Evolutionary conservation across 768 basidiomycete genomes (phyloP).

Genomic region (Podaxis pistillaris): DNA sequence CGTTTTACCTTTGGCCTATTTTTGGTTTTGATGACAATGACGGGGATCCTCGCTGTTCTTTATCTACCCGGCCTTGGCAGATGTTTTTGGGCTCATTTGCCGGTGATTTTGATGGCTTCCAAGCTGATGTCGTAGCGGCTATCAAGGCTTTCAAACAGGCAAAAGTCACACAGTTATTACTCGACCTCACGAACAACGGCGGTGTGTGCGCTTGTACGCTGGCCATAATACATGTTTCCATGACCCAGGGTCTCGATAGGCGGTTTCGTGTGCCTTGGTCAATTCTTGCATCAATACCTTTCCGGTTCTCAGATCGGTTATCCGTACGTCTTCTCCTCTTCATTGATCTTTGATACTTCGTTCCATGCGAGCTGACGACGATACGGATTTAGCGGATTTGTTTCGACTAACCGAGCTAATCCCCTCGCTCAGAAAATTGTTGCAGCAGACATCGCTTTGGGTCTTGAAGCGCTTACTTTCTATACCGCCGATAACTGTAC

Average conservation of each 20-base stretch:
- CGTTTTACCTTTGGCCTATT: neutral
- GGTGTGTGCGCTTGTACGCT: slow-evolving; percentile 33
- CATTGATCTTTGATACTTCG: neutral
- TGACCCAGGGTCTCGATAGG: slow-evolving; percentile 30
- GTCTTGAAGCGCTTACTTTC: slow-evolving; percentile 36
- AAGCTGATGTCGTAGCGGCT: slow-evolving; percentile 45
- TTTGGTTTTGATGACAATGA: neutral
- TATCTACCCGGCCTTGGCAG: slow-evolving; percentile 23
- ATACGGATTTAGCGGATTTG: slow-evolving; percentile 47
- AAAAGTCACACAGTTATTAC: slow-evolving; percentile 48
- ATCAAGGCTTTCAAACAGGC: slow-evolving; percentile 43
- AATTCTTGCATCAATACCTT: slow-evolving; percentile 58
- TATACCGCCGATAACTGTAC: slow-evolving; percentile 55
- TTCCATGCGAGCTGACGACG: neutral
- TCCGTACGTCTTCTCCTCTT: slow-evolving; percentile 37
- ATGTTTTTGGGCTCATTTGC: slow-evolving; percentile 64
- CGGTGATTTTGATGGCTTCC: slow-evolving; percentile 49
- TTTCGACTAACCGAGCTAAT: slow-evolving; percentile 52
- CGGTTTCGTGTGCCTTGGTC: slow-evolving; percentile 60
- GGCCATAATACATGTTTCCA: neutral
- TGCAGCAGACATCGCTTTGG: slow-evolving; percentile 45
- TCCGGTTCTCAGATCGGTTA: slow-evolving; percentile 48
- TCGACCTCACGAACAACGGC: slow-evolving; percentile 63
- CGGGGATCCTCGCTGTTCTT: neutral
- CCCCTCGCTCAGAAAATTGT: slow-evolving; percentile 60